These are phyloP conservation scores for Globisporangium emineosum DNA, from an alignment of 352 stramenopile species.

Conservation along the genomic window DNA sequence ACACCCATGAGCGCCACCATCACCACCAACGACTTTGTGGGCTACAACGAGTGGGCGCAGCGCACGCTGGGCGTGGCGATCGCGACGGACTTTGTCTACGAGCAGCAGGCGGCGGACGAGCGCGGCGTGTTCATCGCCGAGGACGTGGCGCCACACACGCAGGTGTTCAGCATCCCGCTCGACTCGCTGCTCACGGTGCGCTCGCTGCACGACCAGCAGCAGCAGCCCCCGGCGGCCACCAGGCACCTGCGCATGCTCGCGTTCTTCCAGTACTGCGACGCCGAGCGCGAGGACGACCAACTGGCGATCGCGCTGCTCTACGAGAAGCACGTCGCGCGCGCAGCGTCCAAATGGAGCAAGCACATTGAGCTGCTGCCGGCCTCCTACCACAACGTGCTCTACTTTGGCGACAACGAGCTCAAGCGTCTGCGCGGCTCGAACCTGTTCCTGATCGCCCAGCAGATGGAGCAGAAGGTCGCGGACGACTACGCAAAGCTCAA, in stretches of 20 bases:
- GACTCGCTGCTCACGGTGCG: slow-evolving; percentile 56
- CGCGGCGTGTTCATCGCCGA: slow-evolving; percentile 80
- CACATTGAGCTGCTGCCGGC: slow-evolving; percentile 60
- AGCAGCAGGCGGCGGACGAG: slow-evolving; percentile 49
- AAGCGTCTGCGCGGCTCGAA: slow-evolving; percentile 53
- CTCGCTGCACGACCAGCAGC: slow-evolving; percentile 17
- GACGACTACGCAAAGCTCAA: slow-evolving; percentile 44
- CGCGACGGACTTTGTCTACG: slow-evolving; percentile 82
- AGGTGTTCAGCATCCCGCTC: slow-evolving; percentile 65
- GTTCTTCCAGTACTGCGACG: slow-evolving; percentile 47
- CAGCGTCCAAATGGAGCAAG: slow-evolving; percentile 53
- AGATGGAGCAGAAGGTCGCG: slow-evolving; percentile 57
- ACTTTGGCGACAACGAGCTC: slow-evolving; percentile 45
- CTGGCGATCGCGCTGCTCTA: slow-evolving; percentile 71
- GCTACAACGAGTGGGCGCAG: slow-evolving; percentile 76
- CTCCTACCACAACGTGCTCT: slow-evolving; percentile 71
- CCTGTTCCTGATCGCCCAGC: slow-evolving; percentile 56
- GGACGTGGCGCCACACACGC: slow-evolving; percentile 68
- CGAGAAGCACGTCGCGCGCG: slow-evolving; percentile 48
- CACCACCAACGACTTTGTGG: slow-evolving; percentile 37
- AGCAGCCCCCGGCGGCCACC: slow-evolving; percentile 18
- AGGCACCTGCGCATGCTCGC: slow-evolving; percentile 26
- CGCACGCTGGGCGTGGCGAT: slow-evolving; percentile 50
- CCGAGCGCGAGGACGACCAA: slow-evolving; percentile 59
- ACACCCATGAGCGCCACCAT: slow-evolving; percentile 1